Evolutionary conservation across 2,329 filamentous ascomycete genomes (phyloP).

Genomic region (Sporothrix dimorphospora): DNA sequence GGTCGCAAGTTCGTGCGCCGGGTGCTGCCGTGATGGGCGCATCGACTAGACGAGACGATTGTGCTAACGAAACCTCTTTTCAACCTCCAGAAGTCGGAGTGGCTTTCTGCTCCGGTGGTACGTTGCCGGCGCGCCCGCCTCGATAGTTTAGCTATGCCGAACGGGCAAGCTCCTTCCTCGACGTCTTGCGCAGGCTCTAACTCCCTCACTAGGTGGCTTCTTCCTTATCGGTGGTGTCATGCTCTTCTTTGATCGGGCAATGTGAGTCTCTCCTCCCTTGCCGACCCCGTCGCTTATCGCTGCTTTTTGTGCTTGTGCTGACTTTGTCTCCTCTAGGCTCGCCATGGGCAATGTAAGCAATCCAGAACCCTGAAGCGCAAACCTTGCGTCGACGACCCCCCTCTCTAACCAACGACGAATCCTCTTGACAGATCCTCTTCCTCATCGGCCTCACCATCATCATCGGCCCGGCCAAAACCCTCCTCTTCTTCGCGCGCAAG

Average conservation of each 20-base stretch:
- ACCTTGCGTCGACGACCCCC: background rate
- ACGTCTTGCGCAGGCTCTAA: background rate
- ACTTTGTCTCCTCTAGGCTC: conserved; percentile 59
- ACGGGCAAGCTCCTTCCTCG: background rate
- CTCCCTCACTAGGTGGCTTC: conserved; percentile 69
- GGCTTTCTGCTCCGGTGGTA: conserved; percentile 96
- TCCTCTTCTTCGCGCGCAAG: conserved; percentile 89
- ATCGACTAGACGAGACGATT: background rate
- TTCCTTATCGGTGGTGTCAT: conserved; percentile 94
- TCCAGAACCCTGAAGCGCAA: background rate
- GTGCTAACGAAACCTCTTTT: conserved; percentile 37
- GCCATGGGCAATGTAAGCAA: conserved; percentile 89
- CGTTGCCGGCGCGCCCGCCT: conserved; percentile 45
- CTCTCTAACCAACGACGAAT: background rate
- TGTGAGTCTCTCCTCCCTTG: conserved; percentile 59
- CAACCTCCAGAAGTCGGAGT: conserved; percentile 81
- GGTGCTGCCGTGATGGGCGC: background rate
- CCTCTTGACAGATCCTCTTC: conserved; percentile 80
- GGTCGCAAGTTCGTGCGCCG: background rate
- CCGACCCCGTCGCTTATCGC: background rate
- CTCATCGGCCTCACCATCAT: conserved; percentile 94
- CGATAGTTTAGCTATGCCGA: background rate
- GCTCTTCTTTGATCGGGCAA: conserved; percentile 96
- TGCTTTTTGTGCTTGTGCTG: background rate
- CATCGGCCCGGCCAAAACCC: conserved; percentile 88